phyloP scores from a whole-genome alignment of 1,284 basidiomycete genomes.

The Pseudozyma tsukubaensis region DNA sequence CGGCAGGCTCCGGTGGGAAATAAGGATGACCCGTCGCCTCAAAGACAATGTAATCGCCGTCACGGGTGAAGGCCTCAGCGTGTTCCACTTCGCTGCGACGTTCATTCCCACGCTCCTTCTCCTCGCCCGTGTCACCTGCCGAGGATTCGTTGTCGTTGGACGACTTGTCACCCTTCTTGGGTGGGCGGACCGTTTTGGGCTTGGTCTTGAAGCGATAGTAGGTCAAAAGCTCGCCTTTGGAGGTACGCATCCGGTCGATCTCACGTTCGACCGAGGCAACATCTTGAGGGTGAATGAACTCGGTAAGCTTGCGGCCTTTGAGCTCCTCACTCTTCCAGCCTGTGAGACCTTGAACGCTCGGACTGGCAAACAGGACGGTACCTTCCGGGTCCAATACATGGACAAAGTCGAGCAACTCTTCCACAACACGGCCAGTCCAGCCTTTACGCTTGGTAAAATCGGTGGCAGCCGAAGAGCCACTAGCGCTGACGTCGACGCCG shows the following conservation, averaged over 20 bases:
- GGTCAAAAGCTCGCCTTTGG: slow-evolving; percentile 51
- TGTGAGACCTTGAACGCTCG: slow-evolving; percentile 52
- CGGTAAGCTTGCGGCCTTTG: slow-evolving; percentile 52
- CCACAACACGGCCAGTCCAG: slow-evolving; percentile 59
- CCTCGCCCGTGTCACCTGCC: slow-evolving; percentile 35
- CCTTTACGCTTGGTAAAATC: slow-evolving; percentile 65
- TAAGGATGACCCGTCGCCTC: slow-evolving; percentile 62
- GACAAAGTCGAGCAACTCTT: slow-evolving; percentile 63
- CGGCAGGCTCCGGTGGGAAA: slow-evolving; percentile 45
- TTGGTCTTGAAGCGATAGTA: slow-evolving; percentile 64
- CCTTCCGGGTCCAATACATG: slow-evolving; percentile 60
- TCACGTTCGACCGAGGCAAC: slow-evolving; percentile 53
- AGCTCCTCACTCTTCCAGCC: slow-evolving; percentile 63
- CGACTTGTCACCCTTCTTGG: slow-evolving; percentile 34
- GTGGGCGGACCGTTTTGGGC: slow-evolving; percentile 22
- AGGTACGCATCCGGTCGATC: slow-evolving; percentile 44
- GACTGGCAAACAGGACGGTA: slow-evolving; percentile 54
- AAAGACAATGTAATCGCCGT: slow-evolving; percentile 58
- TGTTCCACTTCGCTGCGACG: slow-evolving; percentile 41
- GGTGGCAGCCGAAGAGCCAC: slow-evolving; percentile 49
- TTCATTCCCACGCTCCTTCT: slow-evolving; percentile 35
- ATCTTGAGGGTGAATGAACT: slow-evolving; percentile 61
- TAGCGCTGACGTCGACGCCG: slow-evolving; percentile 51
- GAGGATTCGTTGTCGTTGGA: slow-evolving; percentile 36
- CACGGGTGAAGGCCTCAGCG: slow-evolving; percentile 41